These are phyloP conservation scores for Betula pendula DNA, from an alignment of 306 rosid species.

Conservation along the genomic window DNA sequence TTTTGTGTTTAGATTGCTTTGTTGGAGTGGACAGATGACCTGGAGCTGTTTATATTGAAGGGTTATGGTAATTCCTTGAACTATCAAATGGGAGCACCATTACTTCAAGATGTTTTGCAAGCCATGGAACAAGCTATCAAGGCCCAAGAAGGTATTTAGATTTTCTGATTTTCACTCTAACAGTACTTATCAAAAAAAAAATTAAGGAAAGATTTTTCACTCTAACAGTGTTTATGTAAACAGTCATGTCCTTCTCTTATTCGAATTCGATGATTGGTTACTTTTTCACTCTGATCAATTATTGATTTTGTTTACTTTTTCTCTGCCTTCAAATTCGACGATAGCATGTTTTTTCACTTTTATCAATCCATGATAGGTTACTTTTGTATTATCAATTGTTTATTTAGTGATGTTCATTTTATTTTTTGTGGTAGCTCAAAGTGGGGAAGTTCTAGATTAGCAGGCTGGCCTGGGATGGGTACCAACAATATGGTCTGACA, in stretches of 20 bases:
- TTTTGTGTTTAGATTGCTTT: neutral
- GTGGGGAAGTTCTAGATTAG: constrained; percentile 4
- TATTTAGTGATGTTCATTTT: neutral
- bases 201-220: neutral
- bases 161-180: neutral
- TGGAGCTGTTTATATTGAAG: constrained; percentile 12
- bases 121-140: constrained; percentile 14
- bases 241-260: neutral
- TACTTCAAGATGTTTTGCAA: neutral
- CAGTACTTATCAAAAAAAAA: neutral
- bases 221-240: neutral
- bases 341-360: neutral
- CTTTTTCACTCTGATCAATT: neutral
- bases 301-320: neutral
- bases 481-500: neutral
- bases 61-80: constrained; percentile 14
- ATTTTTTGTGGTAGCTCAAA: neutral
- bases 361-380: neutral
- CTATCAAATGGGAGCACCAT: constrained; percentile 6
- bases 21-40: constrained; percentile 14
- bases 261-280: neutral
- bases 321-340: neutral
- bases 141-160: constrained; percentile 12
- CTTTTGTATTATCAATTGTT: neutral
- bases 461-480: neutral